These are phyloP conservation scores for Sporothrix luriei DNA, from an alignment of 2,329 filamentous ascomycete genomes.

Conservation along the genomic window DNA sequence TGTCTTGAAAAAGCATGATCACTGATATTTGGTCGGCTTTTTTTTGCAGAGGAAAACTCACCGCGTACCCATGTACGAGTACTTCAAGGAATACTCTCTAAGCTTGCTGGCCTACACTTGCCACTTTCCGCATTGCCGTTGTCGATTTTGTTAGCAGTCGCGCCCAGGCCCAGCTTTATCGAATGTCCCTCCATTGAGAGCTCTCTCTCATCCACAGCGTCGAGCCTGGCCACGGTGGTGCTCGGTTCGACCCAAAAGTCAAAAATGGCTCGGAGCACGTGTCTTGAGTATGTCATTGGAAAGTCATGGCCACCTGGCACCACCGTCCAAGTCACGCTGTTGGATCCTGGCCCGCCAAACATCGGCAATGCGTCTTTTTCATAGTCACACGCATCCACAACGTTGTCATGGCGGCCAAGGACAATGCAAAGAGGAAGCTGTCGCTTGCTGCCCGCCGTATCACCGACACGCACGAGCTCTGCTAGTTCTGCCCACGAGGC, in stretches of 20 bases:
- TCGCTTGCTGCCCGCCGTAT: neutral
- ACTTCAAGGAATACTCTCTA: neutral
- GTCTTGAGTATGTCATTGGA: conserved; percentile 57
- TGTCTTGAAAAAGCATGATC: no score
- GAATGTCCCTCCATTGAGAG: neutral
- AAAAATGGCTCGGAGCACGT: conserved; percentile 52
- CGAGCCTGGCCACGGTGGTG: conserved; percentile 7
- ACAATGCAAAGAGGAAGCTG: conserved; percentile 54
- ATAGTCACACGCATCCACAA: conserved; percentile 57
- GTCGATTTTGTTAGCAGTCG: neutral
- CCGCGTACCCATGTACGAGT: neutral
- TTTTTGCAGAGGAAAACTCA: no score
- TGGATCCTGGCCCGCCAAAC: conserved; percentile 49
- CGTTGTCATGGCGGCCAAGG: conserved; percentile 54
- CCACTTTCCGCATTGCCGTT: neutral
- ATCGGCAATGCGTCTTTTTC: conserved; percentile 54
- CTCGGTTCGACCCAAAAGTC: conserved; percentile 49
- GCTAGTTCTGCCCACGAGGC: conserved; percentile 54
- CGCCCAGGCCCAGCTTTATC: no score
- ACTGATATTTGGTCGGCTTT: no score
- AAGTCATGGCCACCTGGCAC: conserved; percentile 63
- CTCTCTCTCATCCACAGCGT: conserved; percentile 30
- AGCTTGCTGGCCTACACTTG: neutral
- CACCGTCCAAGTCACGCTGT: conserved; percentile 54
- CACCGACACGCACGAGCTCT: conserved; percentile 37